Base-by-base conservation (phyloP, 1,284 basidiomycete species). In the Ganoderma multipileum region DNA sequence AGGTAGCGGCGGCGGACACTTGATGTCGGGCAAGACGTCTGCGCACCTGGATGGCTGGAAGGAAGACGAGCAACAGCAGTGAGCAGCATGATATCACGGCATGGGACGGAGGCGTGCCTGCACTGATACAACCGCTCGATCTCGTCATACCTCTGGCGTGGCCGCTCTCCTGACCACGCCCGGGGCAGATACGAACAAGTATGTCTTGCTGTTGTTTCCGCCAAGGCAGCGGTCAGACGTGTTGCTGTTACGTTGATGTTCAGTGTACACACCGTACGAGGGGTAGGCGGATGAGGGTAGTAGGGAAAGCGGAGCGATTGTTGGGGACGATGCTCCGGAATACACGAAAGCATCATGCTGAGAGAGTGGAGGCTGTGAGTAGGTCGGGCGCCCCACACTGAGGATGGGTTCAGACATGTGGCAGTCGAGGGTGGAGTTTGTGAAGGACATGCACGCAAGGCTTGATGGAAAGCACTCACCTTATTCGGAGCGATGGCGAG, bases 121-220 rank as follows among this genome's bases (percentile, higher is more conserved):
- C 95, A 97, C 68, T 89, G 87, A 80, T 97, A 97, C 58, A 96
- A 83, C n/a, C 95, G 87, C 81, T 97, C 95, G 71, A 97, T 96
- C 85, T 96, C 95, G 78, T 96, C 95, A 80, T 94, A 95, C 65
- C 93, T 85, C 73, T 94, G 84, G 23, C 94, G 85, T 23, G 94
- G 94, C 61, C 95, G 88, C 82, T 95, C n/a, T 95, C 80, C 90
- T 92, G 68, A 95, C 87, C 38, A 89, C 83, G 74, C 93, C 26
- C 93, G 93, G 7, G 91, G 91, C 18, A 94, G 91, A 85, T 50
- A 95, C 91, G 73, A 95, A 95, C 4, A 92, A 91, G 78, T 94
- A 95, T 36, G 90, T 92, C 80, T 91, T 92, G 75, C 82, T 84
- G 74, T 83, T 85, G 66, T 71, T 68, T 12, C 68, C 65, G 41